These are phyloP conservation scores for Neurospora sp. DNA, from an alignment of 495 filamentous ascomycete species.

Conservation along the genomic window DNA sequence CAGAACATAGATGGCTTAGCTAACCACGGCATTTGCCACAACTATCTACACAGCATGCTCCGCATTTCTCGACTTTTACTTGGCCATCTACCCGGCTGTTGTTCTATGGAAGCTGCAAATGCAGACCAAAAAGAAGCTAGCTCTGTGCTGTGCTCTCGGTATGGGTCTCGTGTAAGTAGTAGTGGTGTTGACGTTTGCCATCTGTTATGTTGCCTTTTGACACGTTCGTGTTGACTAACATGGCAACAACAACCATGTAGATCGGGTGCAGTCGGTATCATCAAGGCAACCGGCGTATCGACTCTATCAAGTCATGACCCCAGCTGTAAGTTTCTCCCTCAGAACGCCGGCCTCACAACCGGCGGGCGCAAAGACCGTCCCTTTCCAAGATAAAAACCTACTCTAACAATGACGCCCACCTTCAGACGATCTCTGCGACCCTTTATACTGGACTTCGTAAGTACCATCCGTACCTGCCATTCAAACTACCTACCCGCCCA, in stretches of 20 bases:
- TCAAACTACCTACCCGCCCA: too few relatives aligned
- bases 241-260: neutral
- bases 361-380: neutral
- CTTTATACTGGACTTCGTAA: neutral
- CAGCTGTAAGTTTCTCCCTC: neutral
- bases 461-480: neutral
- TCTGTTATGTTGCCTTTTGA: neutral
- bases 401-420: neutral
- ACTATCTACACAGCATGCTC: neutral
- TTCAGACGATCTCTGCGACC: neutral
- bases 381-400: neutral
- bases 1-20: neutral
- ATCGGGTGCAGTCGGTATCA: neutral
- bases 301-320: neutral
- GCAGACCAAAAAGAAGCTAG: slow-evolving; percentile 19
- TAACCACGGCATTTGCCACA: neutral
- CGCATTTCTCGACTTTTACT: slow-evolving; percentile 18
- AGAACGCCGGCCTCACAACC: neutral
- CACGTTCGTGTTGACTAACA: neutral
- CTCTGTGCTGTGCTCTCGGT: slow-evolving; percentile 11
- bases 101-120: slow-evolving; percentile 8
- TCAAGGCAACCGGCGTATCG: neutral
- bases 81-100: slow-evolving; percentile 14
- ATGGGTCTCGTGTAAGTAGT: slow-evolving; percentile 17
- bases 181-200: neutral